Evolutionary conservation across 176 grass and related monocot species (phyloP).

Genomic region (Avena sativa): DNA sequence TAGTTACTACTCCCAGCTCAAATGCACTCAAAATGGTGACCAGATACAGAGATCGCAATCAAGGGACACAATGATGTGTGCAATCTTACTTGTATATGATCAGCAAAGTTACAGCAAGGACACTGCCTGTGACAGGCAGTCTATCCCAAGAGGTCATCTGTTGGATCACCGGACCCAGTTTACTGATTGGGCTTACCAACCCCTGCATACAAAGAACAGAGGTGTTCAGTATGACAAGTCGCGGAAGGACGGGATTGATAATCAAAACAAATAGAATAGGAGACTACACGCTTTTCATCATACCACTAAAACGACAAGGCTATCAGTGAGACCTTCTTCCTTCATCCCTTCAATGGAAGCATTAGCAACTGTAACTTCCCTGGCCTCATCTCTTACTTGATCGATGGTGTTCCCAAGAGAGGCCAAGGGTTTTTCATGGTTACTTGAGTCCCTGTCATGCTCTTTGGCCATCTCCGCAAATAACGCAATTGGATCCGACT

Average conservation of each 20-base stretch:
- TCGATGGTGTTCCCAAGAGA: constrained; percentile 63
- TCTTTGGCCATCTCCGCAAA: constrained; percentile 51
- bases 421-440: constrained; percentile 45
- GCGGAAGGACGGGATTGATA: neutral
- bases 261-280: neutral
- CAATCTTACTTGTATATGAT: constrained; percentile 79
- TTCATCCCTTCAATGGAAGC: constrained; percentile 66
- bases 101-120: constrained; percentile 47
- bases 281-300: neutral
- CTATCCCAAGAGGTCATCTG: constrained; percentile 66
- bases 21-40: neutral
- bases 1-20: neutral
- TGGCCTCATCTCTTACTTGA: constrained; percentile 79
- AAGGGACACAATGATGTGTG: neutral
- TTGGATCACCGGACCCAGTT: constrained; percentile 56
- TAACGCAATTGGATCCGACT: constrained; percentile 32
- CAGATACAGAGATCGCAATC: neutral
- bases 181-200: constrained; percentile 60
- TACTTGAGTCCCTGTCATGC: constrained; percentile 44
- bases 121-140: constrained; percentile 42
- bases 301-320: constrained; percentile 82
- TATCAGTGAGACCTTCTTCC: constrained; percentile 79
- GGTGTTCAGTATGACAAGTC: neutral
- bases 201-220: constrained; percentile 46
- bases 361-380: constrained; percentile 66